Evolutionary conservation across 2,329 filamentous ascomycete species (phyloP), one percentile per base, ranked within the genome.

Genomic region (Byssothecium circinans): DNA sequence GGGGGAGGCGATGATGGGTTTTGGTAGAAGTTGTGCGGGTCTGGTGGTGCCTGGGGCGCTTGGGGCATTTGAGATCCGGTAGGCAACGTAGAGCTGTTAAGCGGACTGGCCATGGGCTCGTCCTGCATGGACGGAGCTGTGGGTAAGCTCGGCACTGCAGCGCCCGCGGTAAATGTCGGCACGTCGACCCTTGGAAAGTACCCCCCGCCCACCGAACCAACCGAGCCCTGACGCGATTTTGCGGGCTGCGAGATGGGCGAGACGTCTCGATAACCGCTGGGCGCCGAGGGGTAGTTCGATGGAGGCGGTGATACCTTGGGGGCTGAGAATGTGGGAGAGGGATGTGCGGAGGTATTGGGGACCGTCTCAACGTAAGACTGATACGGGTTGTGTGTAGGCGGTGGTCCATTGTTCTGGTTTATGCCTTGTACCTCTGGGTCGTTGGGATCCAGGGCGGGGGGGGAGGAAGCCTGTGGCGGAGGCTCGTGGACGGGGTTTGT

Each of bases 401-500:
- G 61, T 14, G 52, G 61, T 23, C 69, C 65, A 3, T 58, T 56
- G 29, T 58, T 53, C 15, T 72, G 70, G 40, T 70, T 76, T 41
- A 84, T 72, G 34, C 75, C 71, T 60, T 81, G 79, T 1, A 87
- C 81, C 41, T 88, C 85, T 2, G 84, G 81, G 52, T 89, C 86
- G 44, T 80, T 78, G 1, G 81, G 79, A 58, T 85, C 83, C n/a
- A 87, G 71, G 2, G 72, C 63, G 35, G 76, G 74, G 14, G 74
- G 65, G 34, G 70, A 66, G 11, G 41, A 36, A 4, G 55, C 47
- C 38, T 62, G 54, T 35, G 62, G 52, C 25, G 75, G 72, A 8
- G 75, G 70, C 45, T 82, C 77, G 43, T 85, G 78, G 47, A 82
- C 83, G 0, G 92, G 92, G 64, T 97, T 97, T 7, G 89, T 88